phyloP scores from a whole-genome alignment of 345 rosid species.

The Schrenkiella parvula region DNA sequence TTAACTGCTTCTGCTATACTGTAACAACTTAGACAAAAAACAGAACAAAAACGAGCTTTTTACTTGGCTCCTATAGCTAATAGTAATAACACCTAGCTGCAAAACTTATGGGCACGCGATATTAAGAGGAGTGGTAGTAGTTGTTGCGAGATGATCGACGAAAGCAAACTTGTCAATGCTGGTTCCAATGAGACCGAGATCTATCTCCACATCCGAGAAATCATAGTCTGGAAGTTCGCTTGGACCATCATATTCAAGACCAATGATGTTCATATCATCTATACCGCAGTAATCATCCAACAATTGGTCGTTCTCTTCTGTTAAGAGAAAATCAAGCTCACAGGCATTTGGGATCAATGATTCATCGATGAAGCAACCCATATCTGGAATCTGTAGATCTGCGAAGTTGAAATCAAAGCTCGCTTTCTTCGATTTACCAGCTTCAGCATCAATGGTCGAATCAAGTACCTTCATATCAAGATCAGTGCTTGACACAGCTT shows the following conservation, averaged over 20 bases:
- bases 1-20: constrained; percentile 23
- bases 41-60: constrained; percentile 3
- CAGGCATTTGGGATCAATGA: constrained; percentile 24
- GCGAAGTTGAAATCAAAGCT: constrained; percentile 32
- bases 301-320: constrained; percentile 46
- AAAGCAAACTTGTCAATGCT: constrained; percentile 37
- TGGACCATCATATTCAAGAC: constrained; percentile 43
- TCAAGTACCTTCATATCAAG: background rate
- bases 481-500: constrained; percentile 30
- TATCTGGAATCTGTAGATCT: constrained; percentile 47
- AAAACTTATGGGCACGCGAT: constrained; percentile 85
- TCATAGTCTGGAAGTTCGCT: constrained; percentile 87
- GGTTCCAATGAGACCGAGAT: constrained; percentile 45
- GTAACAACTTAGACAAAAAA: constrained; percentile 21
- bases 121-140: constrained; percentile 37
- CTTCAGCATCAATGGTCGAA: background rate
- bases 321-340: constrained; percentile 45
- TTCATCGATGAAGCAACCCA: constrained; percentile 40
- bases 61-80: constrained; percentile 27
- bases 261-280: constrained; percentile 52
- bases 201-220: constrained; percentile 44
- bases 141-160: constrained; percentile 18
- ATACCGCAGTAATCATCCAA: constrained; percentile 52
- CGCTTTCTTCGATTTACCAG: background rate
- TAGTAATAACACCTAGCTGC: constrained; percentile 51